Conservation (phyloP, 1,284 basidiomycete species). For the Papiliotrema laurentii region DNA sequence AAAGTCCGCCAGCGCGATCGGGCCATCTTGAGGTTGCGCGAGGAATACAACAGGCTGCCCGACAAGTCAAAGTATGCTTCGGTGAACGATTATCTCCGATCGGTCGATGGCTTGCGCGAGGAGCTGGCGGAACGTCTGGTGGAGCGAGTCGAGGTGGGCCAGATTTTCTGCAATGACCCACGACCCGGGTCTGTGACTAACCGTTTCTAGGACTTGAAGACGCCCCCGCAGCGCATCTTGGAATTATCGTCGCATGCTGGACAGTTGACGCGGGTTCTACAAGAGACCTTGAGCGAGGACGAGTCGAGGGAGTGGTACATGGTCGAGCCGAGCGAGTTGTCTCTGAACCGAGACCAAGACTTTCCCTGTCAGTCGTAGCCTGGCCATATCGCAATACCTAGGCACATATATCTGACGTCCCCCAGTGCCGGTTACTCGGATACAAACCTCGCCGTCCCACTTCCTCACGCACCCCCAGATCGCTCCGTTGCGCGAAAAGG, state of each 20-base stretch:
- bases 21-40: constrained; percentile 54
- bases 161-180: constrained; percentile 7
- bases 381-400: too few relatives aligned
- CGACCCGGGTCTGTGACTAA: neutral
- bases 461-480: constrained; percentile 48
- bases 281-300: constrained; percentile 54
- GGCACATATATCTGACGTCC: too few relatives aligned
- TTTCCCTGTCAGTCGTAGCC: constrained; percentile 63
- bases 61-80: too few relatives aligned
- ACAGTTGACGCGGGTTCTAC: constrained; percentile 80
- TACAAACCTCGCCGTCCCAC: constrained; percentile 28
- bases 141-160: constrained; percentile 76
- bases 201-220: constrained; percentile 74
- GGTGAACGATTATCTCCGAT: constrained; percentile 34
- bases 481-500: constrained; percentile 57
- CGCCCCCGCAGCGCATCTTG: constrained; percentile 71
- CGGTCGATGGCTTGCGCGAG: constrained; percentile 87
- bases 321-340: constrained; percentile 77
- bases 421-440: constrained; percentile 26
- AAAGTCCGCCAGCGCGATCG: constrained; percentile 78
- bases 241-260: constrained; percentile 95
- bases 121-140: constrained; percentile 87
- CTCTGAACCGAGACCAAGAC: constrained; percentile 60
- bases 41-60: neutral
- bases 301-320: constrained; percentile 51